Base-by-base conservation (phyloP, 805 yeast species). In the Candida ulmi region DNA sequence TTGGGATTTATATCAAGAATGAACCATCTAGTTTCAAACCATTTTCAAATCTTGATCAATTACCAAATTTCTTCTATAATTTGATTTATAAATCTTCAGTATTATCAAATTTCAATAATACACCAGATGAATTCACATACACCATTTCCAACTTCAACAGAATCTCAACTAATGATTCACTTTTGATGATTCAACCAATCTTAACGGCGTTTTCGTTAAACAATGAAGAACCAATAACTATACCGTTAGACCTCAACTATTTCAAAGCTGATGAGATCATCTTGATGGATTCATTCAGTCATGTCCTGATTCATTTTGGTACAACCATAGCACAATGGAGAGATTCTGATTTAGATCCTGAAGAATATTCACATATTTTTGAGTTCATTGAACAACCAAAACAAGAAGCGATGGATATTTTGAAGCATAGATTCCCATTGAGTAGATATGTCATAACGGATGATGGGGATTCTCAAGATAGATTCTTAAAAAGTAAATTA, bases 61-160 rank as follows among this genome's bases (percentile, higher is more conserved):
- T 87, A 54, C 98, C 98, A 17, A 96, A 90, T 63, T 91, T 93
- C 57, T 80, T 90, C 60, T 93, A 84, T 68, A 93, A 91, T 61
- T 70, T 91, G 65, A 80, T 96, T 62, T 11, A 13, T n/a, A 80
- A 96, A 58, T 86, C 96, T 3, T 97, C 90, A 65, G 87, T 93
- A 62, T 69, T 91, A 63, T 90, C 86, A 59, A 95, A 88, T 34
- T 91, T 91, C 72, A 91, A 91, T 65, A 88, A 87, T 61, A 90
- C 98, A 11, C 98, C 98, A 2, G 99, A 91, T 67, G 99, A 91
- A 68, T 87, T 96, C 33, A 95, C 95, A 27, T 91, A 86, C 63
- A 87, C 88, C 65, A 78, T 95, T 54, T 96, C 88, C 59, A 78
- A 87, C 13, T 76, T 91, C 59, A 72, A 80, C 59, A 78, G 90